A percentile compares a stretch with the other conserved stretches of the same genome.
These are phyloP conservation scores for Nothopassalora personata DNA, from an alignment of 2,329 filamentous ascomycete species.

Conservation along the genomic window DNA sequence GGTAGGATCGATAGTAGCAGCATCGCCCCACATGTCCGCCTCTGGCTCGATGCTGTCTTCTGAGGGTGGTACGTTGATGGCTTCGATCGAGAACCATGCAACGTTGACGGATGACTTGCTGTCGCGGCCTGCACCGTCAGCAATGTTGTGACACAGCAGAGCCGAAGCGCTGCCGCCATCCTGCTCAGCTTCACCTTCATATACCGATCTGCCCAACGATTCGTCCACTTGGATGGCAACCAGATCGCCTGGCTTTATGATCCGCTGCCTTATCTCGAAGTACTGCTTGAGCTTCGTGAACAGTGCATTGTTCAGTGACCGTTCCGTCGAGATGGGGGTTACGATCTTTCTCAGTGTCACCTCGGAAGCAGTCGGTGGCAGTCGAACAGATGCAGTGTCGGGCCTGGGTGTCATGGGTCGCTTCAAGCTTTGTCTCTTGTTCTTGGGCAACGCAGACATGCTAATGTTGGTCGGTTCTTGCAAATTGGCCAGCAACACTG, in stretches of 20 bases:
- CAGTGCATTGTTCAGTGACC: slow-evolving; percentile 76
- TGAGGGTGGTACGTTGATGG: slow-evolving; percentile 51
- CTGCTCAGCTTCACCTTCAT: slow-evolving; percentile 64
- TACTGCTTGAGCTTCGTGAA: slow-evolving; percentile 82
- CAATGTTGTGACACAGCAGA: slow-evolving; percentile 31
- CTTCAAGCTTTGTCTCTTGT: slow-evolving; percentile 38
- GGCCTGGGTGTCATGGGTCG: slow-evolving; percentile 28
- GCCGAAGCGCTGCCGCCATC: slow-evolving; percentile 56
- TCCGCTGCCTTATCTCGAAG: slow-evolving; percentile 74
- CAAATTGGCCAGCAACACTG: slow-evolving; percentile 80
- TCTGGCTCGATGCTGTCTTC: slow-evolving; percentile 54
- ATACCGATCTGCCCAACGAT: slow-evolving; percentile 72
- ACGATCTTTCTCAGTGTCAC: slow-evolving; percentile 84
- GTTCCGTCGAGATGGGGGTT: slow-evolving; percentile 81
- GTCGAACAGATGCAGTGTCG: slow-evolving; percentile 37
- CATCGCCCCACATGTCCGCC: slow-evolving; percentile 73
- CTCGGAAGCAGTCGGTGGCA: slow-evolving; percentile 62
- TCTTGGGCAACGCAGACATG: slow-evolving; percentile 57
- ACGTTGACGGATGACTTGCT: slow-evolving; percentile 41
- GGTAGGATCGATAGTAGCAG: slow-evolving; percentile 78
- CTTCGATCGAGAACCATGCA: slow-evolving; percentile 89
- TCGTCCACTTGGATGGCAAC: slow-evolving; percentile 87
- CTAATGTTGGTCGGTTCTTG: slow-evolving; percentile 72
- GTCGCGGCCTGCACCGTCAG: slow-evolving; percentile 45
- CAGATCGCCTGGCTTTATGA: slow-evolving; percentile 81